Conservation (phyloP, 768 basidiomycete species). For the Serendipita sp. region DNA sequence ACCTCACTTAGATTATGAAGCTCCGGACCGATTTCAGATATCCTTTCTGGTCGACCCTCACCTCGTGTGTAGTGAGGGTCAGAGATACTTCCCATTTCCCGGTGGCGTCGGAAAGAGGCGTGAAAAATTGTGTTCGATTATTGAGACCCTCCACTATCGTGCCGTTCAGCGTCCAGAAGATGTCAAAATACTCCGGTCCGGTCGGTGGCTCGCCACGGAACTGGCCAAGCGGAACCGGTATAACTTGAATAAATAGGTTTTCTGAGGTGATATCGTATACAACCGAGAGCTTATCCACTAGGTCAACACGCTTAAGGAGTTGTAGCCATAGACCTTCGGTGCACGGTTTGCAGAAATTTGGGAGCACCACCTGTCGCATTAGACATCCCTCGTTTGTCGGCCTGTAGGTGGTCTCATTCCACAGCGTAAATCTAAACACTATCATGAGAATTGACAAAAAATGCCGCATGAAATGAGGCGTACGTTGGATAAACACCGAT, state of each 20-base stretch:
- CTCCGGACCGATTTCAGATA: neutral
- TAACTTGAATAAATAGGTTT: constrained; percentile 26
- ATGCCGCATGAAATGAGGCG: constrained; percentile 15
- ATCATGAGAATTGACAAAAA: neutral
- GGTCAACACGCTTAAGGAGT: constrained; percentile 38
- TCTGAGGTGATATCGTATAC: constrained; percentile 7
- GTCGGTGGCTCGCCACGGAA: constrained; percentile 24
- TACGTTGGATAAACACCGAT: constrained; percentile 63
- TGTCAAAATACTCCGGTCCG: constrained; percentile 16
- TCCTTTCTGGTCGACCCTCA: constrained; percentile 20
- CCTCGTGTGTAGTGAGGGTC: constrained; percentile 38
- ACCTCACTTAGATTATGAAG: no score
- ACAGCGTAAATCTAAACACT: constrained; percentile 37
- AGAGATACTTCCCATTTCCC: constrained; percentile 34
- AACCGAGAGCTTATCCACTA: constrained; percentile 36
- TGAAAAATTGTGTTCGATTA: constrained; percentile 33
- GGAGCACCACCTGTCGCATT: constrained; percentile 54
- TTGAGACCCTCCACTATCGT: constrained; percentile 26
- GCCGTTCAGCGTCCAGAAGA: constrained; percentile 40
- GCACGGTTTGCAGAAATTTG: constrained; percentile 62
- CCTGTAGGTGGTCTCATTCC: constrained; percentile 52
- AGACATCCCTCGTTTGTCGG: constrained; percentile 72
- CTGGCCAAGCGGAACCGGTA: constrained; percentile 46
- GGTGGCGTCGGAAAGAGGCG: constrained; percentile 14
- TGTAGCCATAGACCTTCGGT: constrained; percentile 57